A percentile compares a stretch with the other conserved stretches of the same genome.
Evolutionary conservation across 192 early-diverging fungal species (phyloP).

Genomic region (Coemansia pectinata): DNA sequence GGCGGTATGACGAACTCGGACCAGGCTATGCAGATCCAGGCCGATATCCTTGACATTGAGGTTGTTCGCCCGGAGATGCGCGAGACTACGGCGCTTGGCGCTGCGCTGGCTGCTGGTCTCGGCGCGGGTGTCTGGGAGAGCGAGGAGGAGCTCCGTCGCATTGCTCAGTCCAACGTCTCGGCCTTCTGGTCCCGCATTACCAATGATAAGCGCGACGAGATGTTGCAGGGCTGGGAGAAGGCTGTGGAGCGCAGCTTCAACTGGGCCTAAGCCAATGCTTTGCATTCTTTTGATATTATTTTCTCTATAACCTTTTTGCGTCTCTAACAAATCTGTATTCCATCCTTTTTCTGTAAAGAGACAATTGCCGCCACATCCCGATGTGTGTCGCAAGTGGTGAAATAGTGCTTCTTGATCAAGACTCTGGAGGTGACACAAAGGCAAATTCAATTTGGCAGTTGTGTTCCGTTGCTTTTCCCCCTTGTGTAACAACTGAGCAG

Average conservation of each 20-base stretch:
- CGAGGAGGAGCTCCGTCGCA: conserved; percentile 57
- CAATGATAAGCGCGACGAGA: conserved; percentile 59
- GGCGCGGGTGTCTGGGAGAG: conserved; percentile 66
- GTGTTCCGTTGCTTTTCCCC: not conserved
- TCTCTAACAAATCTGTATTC: not conserved
- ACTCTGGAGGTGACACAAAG: not conserved
- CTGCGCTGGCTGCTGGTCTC: conserved; percentile 86
- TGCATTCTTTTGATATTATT: not conserved
- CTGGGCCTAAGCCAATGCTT: conserved; percentile 55
- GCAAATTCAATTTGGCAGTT: too few relatives aligned
- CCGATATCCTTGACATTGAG: conserved; percentile 77
- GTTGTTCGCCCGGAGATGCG: conserved; percentile 83
- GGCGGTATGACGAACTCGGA: conserved; percentile 94
- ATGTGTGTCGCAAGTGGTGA: not conserved
- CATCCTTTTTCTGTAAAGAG: not conserved
- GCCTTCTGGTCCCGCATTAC: conserved; percentile 55
- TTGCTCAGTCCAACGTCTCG: conserved; percentile 56
- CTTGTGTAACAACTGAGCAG: not conserved
- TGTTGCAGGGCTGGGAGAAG: conserved; percentile 71
- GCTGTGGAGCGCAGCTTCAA: conserved; percentile 70
- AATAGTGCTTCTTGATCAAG: not conserved
- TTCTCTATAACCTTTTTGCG: not conserved
- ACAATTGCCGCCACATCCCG: not conserved
- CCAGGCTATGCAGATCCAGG: conserved; percentile 89
- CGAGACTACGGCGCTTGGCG: conserved; percentile 90